Base-by-base conservation (phyloP, 208 protist genomes). In the Naegleria fowleri region DNA sequence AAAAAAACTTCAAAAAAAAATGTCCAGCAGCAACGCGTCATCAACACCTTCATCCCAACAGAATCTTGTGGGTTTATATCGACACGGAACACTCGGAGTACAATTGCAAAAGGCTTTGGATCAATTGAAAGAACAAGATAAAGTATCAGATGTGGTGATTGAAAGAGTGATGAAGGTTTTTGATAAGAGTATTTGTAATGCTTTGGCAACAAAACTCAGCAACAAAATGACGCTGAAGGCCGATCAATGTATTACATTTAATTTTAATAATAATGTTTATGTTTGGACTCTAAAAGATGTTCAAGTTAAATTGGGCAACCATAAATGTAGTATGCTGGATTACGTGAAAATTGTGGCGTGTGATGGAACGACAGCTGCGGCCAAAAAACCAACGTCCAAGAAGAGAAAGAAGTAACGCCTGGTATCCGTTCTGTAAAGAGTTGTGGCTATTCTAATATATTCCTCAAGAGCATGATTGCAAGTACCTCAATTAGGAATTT, bases 251-350 rank as follows among this genome's bases (percentile, higher is more conserved):
- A 29, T 33, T 36, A 79, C 67, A 36, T 79, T 79, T 79, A 79
- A 79, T 36, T 79, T 79, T 33, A 79, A 79, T 33, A 79, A 79
- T 79, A 79, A 79, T 79, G 67, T 79, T 33, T 79, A 79, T 79
- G 67, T 79, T 36, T 79, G 67, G 67, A 79, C 25, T 25, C 29
- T 79, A 79, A 79, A 79, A 36, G 67, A 79, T 36, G 67, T 79
- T 25, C 5, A 79, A 13, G 19, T 79, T 9, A 79, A 79, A 33
- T 36, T 79, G 29, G 67, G 67, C 2, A 79, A 79, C 36, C 19
- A 25, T 36, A 79, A 79, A 79, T 33, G 7, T 79, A 33, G n/a
- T 79, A 79, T 25, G 9, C n/a, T 79, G 1, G 67, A 79, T 79
- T 79, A 36, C n/a, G 67, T 79, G 6, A 79, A 79, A n/a, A 33